Conservation (phyloP, 1,284 basidiomycete genomes). For the Sphagnurus paluster region DNA sequence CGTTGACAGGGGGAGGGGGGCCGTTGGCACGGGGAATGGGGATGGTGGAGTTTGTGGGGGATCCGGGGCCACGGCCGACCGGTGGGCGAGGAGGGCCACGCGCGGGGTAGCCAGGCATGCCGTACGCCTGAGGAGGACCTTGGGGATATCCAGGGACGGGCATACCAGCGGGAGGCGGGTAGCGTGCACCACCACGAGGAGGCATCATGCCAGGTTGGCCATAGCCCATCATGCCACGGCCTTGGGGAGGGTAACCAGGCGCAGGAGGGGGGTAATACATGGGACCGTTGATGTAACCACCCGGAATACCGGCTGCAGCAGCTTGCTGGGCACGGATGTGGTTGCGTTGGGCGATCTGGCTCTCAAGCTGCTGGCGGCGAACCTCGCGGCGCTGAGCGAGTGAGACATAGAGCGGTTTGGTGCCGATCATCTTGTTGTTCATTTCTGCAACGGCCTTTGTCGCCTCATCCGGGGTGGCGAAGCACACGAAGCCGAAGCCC, state of each 20-base stretch:
- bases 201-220: slow-evolving; percentile 84
- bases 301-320: slow-evolving; percentile 80
- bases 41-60: slow-evolving; percentile 62
- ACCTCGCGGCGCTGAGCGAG: slow-evolving; percentile 34
- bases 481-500: slow-evolving; percentile 99
- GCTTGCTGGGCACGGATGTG: slow-evolving; percentile 95
- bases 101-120: slow-evolving; percentile 64
- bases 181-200: slow-evolving; percentile 55
- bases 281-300: slow-evolving; percentile 80
- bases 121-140: slow-evolving; percentile 67
- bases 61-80: slow-evolving; percentile 53
- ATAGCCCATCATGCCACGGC: slow-evolving; percentile 83
- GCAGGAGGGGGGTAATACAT: slow-evolving; percentile 85
- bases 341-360: slow-evolving; percentile 75
- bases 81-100: slow-evolving; percentile 56
- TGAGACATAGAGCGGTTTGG: slow-evolving; percentile 94
- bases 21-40: slow-evolving; percentile 59
- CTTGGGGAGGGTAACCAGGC: slow-evolving; percentile 80
- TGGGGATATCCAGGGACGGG: slow-evolving; percentile 67
- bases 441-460: slow-evolving; percentile 99
- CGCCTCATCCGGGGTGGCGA: slow-evolving; percentile 97
- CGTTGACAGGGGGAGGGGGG: slow-evolving; percentile 40
- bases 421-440: slow-evolving; percentile 99
- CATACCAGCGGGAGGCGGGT: slow-evolving; percentile 57
- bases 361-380: slow-evolving; percentile 17